Conservation (phyloP, 306 rosid species). For the Malus fusca region DNA sequence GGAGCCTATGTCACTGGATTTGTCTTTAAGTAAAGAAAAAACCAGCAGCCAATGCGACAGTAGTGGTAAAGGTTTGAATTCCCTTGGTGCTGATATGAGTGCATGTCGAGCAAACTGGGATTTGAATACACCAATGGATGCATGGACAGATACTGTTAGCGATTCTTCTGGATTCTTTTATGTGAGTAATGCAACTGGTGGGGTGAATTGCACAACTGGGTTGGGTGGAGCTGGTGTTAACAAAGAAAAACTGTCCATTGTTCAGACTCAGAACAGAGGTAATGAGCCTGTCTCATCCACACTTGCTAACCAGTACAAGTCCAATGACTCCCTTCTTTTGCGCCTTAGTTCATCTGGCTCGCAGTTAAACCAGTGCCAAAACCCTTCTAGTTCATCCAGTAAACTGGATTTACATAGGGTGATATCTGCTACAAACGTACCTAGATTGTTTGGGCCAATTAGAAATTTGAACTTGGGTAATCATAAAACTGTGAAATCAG, state of each 20-base stretch:
- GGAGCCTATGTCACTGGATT: slow-evolving; percentile 43
- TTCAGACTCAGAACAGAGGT: slow-evolving; percentile 20
- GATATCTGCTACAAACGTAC: slow-evolving; percentile 17
- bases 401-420: slow-evolving; percentile 25
- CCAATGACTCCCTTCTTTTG: slow-evolving; percentile 26
- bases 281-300: slow-evolving; percentile 11
- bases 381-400: slow-evolving; percentile 34
- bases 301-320: slow-evolving; percentile 13
- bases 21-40: slow-evolving; percentile 58
- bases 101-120: slow-evolving; percentile 90
- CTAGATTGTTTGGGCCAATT: slow-evolving; percentile 14
- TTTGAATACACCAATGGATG: slow-evolving; percentile 90
- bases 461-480: slow-evolving; percentile 28
- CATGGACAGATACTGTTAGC: slow-evolving; percentile 61
- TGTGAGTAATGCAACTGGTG: slow-evolving; percentile 19
- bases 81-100: slow-evolving; percentile 16
- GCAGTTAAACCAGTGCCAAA: slow-evolving; percentile 12
- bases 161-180: slow-evolving; percentile 28
- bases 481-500: slow-evolving; percentile 53
- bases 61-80: slow-evolving; percentile 20
- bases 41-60: slow-evolving; percentile 23
- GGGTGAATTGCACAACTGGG: slow-evolving; percentile 17
- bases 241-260: slow-evolving; percentile 16
- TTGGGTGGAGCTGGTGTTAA: slow-evolving; percentile 10
- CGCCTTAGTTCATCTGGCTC: slow-evolving; percentile 26